Base-by-base conservation (phyloP, 164 flowering plant species). In the Dillenia turbinata region DNA sequence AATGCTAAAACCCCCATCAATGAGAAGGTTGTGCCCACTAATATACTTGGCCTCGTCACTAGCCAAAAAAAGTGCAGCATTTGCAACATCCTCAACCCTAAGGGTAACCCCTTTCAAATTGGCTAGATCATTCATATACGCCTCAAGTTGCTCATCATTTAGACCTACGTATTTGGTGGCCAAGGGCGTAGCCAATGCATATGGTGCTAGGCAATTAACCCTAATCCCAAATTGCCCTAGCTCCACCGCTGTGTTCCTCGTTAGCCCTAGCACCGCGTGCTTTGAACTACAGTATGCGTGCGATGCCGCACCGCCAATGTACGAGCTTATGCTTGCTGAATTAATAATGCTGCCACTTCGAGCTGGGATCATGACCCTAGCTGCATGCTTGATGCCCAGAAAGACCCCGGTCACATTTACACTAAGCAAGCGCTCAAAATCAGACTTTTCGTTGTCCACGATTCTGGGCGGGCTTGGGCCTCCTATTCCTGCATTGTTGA, bases 201-300 rank as follows among this genome's bases (percentile, higher is more conserved):
- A 77, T 2, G 87, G 87, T 2, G 87, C 74, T 24, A 80, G 8
- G 45, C 83, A 77, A 49, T 80, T 80, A 1, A 83, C 87, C 40
- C 84, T 67, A 9, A 83, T 78, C 14, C 87, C 87, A 44, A 73
- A 73, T 56, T 64, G 69, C 0, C 87, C 83, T 8, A 80, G 75
- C 75, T 83, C 84, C 1, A 69, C 79, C 0, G 78, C 77, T 6
- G 76, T 67, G 50, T 73, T 78, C 72, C 53, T 78, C 1, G 81
- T 72, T 9, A 83, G 76, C 2, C 83, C 87, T 4, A 67, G 3
- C 12, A 83, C 72, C 0, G 78, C 87, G 17, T 80, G 77, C 72
- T 83, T 83, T 0, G 87, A 60, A 9, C 69, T 57, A 0, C 63
- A 22, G 45, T 83, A 83, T 0, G 79, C 81, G 44, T 76, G 79